Conservation (phyloP, 352 stramenopile genomes). For the Saprolegnia diclina region DNA sequence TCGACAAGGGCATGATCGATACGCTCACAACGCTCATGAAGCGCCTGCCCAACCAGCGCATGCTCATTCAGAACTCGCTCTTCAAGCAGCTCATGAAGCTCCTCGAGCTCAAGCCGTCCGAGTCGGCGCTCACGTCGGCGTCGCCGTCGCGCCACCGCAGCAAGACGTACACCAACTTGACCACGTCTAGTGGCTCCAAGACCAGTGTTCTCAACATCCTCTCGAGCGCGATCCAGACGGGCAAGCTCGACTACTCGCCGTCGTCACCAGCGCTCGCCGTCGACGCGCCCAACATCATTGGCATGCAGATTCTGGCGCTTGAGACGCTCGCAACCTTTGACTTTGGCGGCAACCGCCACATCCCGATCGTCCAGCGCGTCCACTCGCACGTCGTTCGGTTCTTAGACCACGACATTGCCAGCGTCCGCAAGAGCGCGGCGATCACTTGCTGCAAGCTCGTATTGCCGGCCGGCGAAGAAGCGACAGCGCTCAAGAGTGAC, state of each 20-base stretch:
- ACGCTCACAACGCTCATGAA: conserved; percentile 82
- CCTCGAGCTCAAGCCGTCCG: conserved; percentile 40
- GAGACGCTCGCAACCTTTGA: conserved; percentile 84
- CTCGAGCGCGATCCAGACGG: conserved; percentile 18
- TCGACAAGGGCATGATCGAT: conserved; percentile 74
- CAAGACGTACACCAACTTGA: conserved; percentile 56
- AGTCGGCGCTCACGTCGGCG: not conserved
- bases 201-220: conserved; percentile 33
- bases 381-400: conserved; percentile 85
- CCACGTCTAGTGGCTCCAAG: conserved; percentile 29
- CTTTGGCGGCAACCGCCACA: conserved; percentile 77
- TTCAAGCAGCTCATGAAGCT: conserved; percentile 63
- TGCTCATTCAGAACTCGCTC: conserved; percentile 73
- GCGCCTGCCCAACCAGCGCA: conserved; percentile 68
- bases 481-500: conserved; percentile 33
- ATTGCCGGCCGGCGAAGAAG: conserved; percentile 58
- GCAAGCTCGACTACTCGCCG: conserved; percentile 29
- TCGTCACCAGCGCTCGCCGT: conserved; percentile 32
- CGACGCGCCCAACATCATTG: conserved; percentile 49
- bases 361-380: conserved; percentile 85
- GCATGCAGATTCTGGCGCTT: conserved; percentile 76
- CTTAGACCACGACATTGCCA: conserved; percentile 76
- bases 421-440: conserved; percentile 80
- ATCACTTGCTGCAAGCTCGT: conserved; percentile 84
- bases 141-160: conserved; percentile 50